Base-by-base conservation (phyloP, 2,329 filamentous ascomycete species). In the Penicillium sp. region DNA sequence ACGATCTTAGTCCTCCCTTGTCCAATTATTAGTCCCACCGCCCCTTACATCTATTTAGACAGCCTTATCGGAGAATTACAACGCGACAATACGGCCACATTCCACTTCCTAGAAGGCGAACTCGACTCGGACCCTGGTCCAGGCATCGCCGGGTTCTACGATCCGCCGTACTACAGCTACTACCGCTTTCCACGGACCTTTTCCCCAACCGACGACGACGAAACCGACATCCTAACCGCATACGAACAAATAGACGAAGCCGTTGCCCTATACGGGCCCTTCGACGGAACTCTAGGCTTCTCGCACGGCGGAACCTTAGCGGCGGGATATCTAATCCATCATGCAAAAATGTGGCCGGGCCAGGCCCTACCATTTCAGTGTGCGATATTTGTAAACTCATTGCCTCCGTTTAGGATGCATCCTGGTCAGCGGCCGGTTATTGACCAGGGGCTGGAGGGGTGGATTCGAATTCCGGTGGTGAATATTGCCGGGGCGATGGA, bases 261-360 rank as follows among this genome's bases (percentile, higher is more conserved):
- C 45, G 68, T 76, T 35, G 60, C 64, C 8, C 22, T 62, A 38
- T 37, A 64, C 38, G 74, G 63, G 13, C 67, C 60, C 25, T 68
- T 64, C 35, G 74, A 77, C 40, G 73, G 73, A 6, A 59, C 76
- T 43, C 61, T 76, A 22, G 75, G 75, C 30, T 77, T 76, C 62
- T 75, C 71, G 11, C 73, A 77, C 42, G 75, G 75, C 7, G 75
- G 68, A 14, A 73, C 73, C 11, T 58, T 76, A 37, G 73, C 74
- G 2, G 66, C 69, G 3, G 66, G 65, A 2, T 73, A 71, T 43
- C 64, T 77, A 19, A 65, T 72, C 38, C 68, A 74, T 16, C 68
- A 72, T 28, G 68, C 71, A 6, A 68, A 71, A 54, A 61, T 65
- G 13, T 63, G 61, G 25, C 69, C 69, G 25, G 51, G 64, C 4